Percentiles rank a stretch among this genome's conserved stretches.
Evolutionary conservation across 2,329 filamentous ascomycete genomes (phyloP).

Genomic region (Hypomyces rosellus): DNA sequence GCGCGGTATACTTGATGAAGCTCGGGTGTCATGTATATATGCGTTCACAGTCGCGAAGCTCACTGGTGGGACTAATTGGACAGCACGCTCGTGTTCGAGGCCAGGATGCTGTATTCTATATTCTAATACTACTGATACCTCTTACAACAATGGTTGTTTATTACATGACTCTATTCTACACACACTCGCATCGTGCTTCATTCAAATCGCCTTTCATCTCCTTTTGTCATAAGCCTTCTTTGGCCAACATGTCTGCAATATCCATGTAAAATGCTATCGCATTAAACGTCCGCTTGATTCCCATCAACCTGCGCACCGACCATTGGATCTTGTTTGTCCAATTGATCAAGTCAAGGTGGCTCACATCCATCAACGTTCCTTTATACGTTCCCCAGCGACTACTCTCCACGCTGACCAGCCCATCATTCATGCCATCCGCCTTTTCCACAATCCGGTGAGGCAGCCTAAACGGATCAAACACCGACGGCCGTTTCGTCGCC

Average conservation of each 20-base stretch:
- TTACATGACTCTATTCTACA: not conserved
- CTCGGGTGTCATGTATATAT: constrained; percentile 7
- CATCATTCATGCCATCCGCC: constrained; percentile 56
- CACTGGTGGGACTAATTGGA: constrained; percentile 8
- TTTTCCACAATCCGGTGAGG: constrained; percentile 45
- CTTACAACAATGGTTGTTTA: constrained; percentile 11
- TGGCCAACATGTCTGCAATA: constrained; percentile 64
- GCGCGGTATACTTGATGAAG: constrained; percentile 4
- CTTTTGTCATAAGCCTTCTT: constrained; percentile 45
- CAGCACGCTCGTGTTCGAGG: constrained; percentile 14
- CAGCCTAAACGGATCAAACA: constrained; percentile 56
- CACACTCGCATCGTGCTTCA: not conserved
- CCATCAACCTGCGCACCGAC: constrained; percentile 46
- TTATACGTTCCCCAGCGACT: constrained; percentile 58
- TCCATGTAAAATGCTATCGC: constrained; percentile 62
- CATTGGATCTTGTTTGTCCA: constrained; percentile 58
- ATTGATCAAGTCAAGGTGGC: constrained; percentile 61
- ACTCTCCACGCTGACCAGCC: constrained; percentile 60
- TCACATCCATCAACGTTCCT: constrained; percentile 55
- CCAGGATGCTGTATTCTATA: constrained; percentile 22
- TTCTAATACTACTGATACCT: constrained; percentile 19
- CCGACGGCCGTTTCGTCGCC: constrained; percentile 41
- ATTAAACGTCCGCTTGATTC: constrained; percentile 54
- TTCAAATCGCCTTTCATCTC: not conserved
- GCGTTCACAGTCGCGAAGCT: constrained; percentile 1